These are phyloP conservation scores for Ceratocystiopsis brevicomis DNA, from an alignment of 2,329 filamentous ascomycete species.

Conservation along the genomic window DNA sequence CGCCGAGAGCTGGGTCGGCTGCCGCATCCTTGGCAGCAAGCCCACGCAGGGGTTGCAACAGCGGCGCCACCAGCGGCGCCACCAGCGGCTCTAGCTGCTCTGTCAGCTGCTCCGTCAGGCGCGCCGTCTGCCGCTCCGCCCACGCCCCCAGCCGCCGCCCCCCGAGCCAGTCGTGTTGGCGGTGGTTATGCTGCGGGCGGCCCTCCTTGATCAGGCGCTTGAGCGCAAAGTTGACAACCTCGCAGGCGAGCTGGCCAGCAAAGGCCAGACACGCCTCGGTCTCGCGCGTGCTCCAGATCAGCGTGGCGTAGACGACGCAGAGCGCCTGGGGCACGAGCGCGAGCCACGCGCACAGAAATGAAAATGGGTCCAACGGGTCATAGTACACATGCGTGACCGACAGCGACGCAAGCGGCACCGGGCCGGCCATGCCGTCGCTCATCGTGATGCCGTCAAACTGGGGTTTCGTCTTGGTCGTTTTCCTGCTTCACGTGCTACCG, in stretches of 20 bases:
- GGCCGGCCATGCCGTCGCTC: constrained; percentile 23
- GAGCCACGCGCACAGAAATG: constrained; percentile 80
- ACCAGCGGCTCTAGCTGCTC: too few relatives aligned
- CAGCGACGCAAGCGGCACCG: constrained; percentile 57
- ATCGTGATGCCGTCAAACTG: constrained; percentile 10
- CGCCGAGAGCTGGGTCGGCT: neutral
- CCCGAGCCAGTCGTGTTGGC: constrained; percentile 10
- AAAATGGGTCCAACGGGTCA: constrained; percentile 73
- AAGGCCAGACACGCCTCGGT: constrained; percentile 81
- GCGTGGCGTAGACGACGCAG: constrained; percentile 72
- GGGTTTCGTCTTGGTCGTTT: too few relatives aligned
- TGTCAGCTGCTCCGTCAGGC: too few relatives aligned
- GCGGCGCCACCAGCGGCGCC: too few relatives aligned
- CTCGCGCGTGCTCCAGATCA: constrained; percentile 83
- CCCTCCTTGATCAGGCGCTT: constrained; percentile 90
- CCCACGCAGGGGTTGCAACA: too few relatives aligned
- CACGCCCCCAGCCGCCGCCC: constrained; percentile 25
- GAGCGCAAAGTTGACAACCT: constrained; percentile 72
- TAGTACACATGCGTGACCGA: constrained; percentile 95
- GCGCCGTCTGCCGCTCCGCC: too few relatives aligned
- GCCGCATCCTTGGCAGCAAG: too few relatives aligned
- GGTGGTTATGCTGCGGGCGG: constrained; percentile 60
- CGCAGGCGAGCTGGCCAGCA: constrained; percentile 75
- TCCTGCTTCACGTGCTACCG: too few relatives aligned
- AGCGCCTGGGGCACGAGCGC: constrained; percentile 85